A percentile compares a stretch with the other conserved stretches of the same genome.
Conservation (phyloP, 2,329 filamentous ascomycete genomes). For the Chrysosporium queenslandicum region DNA sequence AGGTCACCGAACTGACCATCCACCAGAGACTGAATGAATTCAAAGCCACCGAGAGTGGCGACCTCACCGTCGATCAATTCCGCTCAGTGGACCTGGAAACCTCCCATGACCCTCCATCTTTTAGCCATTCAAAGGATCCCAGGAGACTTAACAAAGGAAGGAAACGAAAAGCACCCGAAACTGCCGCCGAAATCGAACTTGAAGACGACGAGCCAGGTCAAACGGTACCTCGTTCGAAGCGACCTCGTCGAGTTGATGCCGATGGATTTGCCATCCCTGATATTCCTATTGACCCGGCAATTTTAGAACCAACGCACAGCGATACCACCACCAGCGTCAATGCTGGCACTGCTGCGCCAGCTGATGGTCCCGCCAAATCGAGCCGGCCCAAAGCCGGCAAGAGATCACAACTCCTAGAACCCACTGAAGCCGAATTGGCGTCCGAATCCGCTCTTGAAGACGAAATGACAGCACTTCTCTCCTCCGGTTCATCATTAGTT, state of each 20-base stretch:
- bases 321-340: not conserved
- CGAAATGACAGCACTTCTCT: constrained; percentile 60
- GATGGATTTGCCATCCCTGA: constrained; percentile 60
- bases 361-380: not conserved
- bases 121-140: constrained; percentile 49
- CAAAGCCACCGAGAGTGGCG: constrained; percentile 71
- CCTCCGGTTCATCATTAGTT: constrained; percentile 31
- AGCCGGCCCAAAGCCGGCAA: constrained; percentile 27
- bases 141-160: constrained; percentile 45
- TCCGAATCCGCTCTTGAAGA: constrained; percentile 51
- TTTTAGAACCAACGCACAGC: constrained; percentile 22
- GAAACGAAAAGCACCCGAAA: constrained; percentile 27
- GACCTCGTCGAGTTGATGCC: constrained; percentile 45
- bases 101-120: constrained; percentile 70
- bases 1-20: constrained; percentile 88
- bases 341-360: not conserved
- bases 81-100: constrained; percentile 49
- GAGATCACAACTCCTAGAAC: constrained; percentile 37
- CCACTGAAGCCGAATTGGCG: constrained; percentile 52
- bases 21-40: constrained; percentile 88
- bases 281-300: constrained; percentile 37
- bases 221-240: constrained; percentile 21
- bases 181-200: constrained; percentile 38
- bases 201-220: constrained; percentile 40
- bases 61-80: constrained; percentile 80